phyloP scores from a whole-genome alignment of 1,139 yeast species.

The Saccharomyces hybrid region DNA sequence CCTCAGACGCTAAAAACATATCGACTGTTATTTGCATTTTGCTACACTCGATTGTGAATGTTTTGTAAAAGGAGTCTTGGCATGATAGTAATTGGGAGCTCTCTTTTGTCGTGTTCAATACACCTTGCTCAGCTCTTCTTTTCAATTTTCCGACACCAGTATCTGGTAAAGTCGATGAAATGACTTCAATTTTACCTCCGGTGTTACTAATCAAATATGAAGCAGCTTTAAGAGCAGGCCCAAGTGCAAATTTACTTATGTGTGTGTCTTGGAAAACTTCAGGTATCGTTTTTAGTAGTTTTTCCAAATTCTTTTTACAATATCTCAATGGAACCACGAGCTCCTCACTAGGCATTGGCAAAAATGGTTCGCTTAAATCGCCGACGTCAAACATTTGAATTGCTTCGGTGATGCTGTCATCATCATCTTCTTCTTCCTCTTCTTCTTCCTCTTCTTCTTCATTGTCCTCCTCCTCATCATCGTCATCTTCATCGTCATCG shows the following conservation, averaged over 20 bases:
- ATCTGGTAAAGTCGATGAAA: slow-evolving; percentile 77
- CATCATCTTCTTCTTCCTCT: not conserved
- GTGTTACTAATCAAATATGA: slow-evolving; percentile 66
- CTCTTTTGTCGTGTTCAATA: slow-evolving; percentile 76
- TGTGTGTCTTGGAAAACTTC: slow-evolving; percentile 56
- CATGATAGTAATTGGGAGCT: slow-evolving; percentile 61
- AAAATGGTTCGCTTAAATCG: slow-evolving; percentile 83
- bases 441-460: not conserved
- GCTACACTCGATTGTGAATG: slow-evolving; percentile 91
- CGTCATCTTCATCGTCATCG: not conserved
- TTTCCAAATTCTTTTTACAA: slow-evolving; percentile 68
- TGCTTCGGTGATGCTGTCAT: not conserved
- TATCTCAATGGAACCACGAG: slow-evolving; percentile 69
- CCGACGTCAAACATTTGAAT: slow-evolving; percentile 63
- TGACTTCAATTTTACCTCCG: slow-evolving; percentile 84
- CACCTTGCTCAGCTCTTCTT: slow-evolving; percentile 76
- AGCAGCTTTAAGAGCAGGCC: slow-evolving; percentile 87
- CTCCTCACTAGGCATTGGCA: slow-evolving; percentile 74
- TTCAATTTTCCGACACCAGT: slow-evolving; percentile 77
- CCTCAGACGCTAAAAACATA: slow-evolving; percentile 75
- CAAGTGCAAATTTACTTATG: slow-evolving; percentile 70
- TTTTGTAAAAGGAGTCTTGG: slow-evolving; percentile 79
- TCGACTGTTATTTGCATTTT: slow-evolving; percentile 84
- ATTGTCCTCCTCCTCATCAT: slow-evolving; percentile 27
- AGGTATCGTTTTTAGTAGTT: slow-evolving; percentile 60